Conservation (phyloP, 495 filamentous ascomycete species). For the Amphirosellinia nigrospora region DNA sequence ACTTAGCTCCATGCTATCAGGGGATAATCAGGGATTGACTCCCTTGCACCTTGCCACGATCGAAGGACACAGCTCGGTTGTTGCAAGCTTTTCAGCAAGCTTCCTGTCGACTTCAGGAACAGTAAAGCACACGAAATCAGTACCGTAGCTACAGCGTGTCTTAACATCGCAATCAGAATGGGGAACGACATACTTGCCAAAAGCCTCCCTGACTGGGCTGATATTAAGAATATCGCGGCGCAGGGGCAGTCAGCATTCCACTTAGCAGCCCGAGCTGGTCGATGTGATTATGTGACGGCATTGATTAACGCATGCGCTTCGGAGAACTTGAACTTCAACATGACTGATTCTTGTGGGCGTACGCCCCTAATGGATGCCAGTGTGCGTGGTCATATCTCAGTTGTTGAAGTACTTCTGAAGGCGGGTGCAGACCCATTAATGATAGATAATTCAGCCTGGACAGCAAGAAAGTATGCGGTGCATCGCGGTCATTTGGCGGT, state of each 20-base stretch:
- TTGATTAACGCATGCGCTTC: constrained; percentile 64
- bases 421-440: constrained; percentile 63
- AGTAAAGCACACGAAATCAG: neutral
- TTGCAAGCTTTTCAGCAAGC: neutral
- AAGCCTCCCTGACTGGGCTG: constrained; percentile 35
- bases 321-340: constrained; percentile 63
- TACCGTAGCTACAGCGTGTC: neutral
- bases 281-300: constrained; percentile 64
- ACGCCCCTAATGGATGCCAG: constrained; percentile 77
- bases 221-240: constrained; percentile 68
- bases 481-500: constrained; percentile 68
- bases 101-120: neutral
- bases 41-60: neutral
- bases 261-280: constrained; percentile 72
- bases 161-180: neutral
- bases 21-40: neutral
- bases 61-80: constrained; percentile 5
- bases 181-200: constrained; percentile 6
- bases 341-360: constrained; percentile 54
- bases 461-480: constrained; percentile 76
- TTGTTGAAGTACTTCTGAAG: constrained; percentile 62
- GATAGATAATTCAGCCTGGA: constrained; percentile 77
- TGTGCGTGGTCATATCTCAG: constrained; percentile 66
- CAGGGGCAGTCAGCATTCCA: constrained; percentile 78
- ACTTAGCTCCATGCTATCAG: constrained; percentile 1